Evolutionary conservation across 2,329 filamentous ascomycete species (phyloP).

Genomic region (Aspergillus japonicus): DNA sequence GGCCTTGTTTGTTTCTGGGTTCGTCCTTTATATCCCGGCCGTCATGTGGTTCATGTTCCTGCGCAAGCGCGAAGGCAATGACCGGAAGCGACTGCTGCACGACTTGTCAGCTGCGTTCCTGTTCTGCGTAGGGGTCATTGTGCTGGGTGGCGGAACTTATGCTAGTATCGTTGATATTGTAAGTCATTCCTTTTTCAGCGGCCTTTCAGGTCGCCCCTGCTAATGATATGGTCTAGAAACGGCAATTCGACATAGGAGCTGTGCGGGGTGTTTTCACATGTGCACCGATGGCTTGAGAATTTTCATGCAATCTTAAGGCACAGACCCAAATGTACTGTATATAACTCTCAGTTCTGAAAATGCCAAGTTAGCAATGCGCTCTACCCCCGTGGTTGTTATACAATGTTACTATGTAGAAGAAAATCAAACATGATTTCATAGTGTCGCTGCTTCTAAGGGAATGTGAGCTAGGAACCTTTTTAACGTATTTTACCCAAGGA

Average conservation of each 20-base stretch:
- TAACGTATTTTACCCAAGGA: no score
- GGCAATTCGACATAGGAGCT: neutral
- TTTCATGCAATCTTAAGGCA: neutral
- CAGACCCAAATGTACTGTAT: no score
- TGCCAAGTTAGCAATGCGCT: no score
- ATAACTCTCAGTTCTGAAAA: no score
- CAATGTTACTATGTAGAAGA: no score
- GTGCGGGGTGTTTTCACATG: neutral
- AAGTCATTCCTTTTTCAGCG: neutral
- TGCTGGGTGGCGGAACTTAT: constrained; percentile 21
- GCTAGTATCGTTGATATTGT: constrained; percentile 21
- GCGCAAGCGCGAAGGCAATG: constrained; percentile 18
- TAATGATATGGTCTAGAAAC: neutral
- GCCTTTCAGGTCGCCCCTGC: neutral
- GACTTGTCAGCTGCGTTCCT: constrained; percentile 16
- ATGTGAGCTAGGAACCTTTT: no score
- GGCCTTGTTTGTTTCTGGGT: constrained; percentile 79
- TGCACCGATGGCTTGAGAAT: neutral
- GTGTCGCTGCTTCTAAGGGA: no score
- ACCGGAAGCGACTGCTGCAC: constrained; percentile 39
- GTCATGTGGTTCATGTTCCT: constrained; percentile 33
- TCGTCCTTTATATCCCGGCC: constrained; percentile 71
- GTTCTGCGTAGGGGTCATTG: constrained; percentile 19
- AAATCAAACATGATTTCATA: no score
- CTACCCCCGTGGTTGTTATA: no score